A percentile compares a stretch with the other conserved stretches of the same genome.
Conservation (phyloP, 305 asterid species). For the Solanum hybrid region DNA sequence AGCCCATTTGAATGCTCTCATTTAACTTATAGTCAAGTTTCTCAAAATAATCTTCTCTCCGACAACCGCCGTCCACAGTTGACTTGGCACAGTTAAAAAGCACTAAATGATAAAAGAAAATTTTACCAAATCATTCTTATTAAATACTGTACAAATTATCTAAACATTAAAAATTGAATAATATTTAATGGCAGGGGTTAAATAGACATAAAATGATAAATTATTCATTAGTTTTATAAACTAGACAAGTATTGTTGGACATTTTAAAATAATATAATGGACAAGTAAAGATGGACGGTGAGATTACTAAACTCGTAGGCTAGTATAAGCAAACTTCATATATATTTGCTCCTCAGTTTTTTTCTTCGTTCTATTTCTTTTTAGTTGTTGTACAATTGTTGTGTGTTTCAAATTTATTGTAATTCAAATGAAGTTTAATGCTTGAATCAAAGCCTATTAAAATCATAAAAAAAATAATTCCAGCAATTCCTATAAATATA, state of each 20-base stretch:
- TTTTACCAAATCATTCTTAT: not conserved
- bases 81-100: not conserved
- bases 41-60: not conserved
- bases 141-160: too few species aligned
- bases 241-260: not conserved
- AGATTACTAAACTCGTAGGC: not conserved
- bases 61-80: not conserved
- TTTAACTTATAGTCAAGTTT: not conserved
- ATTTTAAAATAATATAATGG: too few species aligned
- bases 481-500: not conserved
- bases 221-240: too few species aligned
- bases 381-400: not conserved
- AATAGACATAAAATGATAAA: too few species aligned
- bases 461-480: not conserved
- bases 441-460: not conserved
- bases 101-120: too few species aligned
- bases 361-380: not conserved
- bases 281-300: too few species aligned
- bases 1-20: not conserved
- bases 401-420: not conserved
- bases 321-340: not conserved
- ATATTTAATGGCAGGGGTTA: not conserved
- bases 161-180: not conserved
- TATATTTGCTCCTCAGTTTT: not conserved
- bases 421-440: not conserved